Evolutionary conservation across 1,139 yeast species (phyloP), one percentile per base, ranked within the genome.

Genomic region (Citeromyces hawaiiensis): DNA sequence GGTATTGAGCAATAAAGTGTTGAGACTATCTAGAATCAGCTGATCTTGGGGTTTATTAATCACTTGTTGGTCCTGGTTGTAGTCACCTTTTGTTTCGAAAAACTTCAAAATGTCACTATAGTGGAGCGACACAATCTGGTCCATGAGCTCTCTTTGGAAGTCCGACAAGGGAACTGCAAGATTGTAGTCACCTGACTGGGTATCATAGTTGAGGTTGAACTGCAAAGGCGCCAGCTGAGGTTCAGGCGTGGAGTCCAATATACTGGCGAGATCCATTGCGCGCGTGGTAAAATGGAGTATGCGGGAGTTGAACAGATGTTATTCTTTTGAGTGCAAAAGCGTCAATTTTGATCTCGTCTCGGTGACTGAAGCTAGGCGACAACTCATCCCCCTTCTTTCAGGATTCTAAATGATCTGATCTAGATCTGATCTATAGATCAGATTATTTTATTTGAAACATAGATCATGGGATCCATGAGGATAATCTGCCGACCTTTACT

Each of bases 61-160:
- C 11, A 36, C 36, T 17, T 36, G 32, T 15, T 42, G 37, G 14
- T 35, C 37, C 21, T 18, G 38, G 15, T 23, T 33, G 17, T 38
- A 39, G 8, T 36, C 37, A 34, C 49, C 52, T 38, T 53, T 48
- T 11, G 51, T 47, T 55, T 86, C 95, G 53, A 86, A 87, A 56
- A 81, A 86, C 58, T 86, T 80, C 49, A 88, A 64, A 42, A 91
- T 85, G 54, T 88, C 97, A 29, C 94, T 77, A 53, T 87, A 87
- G 57, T 91, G 97, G 36, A 87, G 64, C 1, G 95, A 83, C 6
- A 91, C 83, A 23, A 91, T 87, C 54, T 87, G 95, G 59, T 88
- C 95, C n/a, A 91, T 83, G 40, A 91, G 68, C 52, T 86, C 94
- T 51, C 79, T 81, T 55, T 91, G 97, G 48, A 85, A 82, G 45